Percentiles rank a stretch among this genome's conserved stretches.
Evolutionary conservation across 495 filamentous ascomycete species (phyloP).

Genomic region (Melanomma pulvis-pyrius): DNA sequence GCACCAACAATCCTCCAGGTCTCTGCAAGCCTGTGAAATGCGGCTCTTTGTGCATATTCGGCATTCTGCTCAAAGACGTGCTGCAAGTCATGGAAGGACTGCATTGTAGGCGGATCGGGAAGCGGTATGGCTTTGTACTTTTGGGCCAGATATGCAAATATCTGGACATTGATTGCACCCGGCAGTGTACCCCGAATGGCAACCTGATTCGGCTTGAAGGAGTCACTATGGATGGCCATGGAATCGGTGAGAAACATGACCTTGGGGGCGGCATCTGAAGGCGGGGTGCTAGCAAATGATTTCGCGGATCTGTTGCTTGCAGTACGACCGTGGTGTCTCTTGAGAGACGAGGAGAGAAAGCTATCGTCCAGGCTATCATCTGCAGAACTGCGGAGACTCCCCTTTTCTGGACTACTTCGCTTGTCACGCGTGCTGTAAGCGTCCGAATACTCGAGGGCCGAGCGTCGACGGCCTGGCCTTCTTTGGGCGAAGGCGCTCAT

Average conservation of each 20-base stretch:
- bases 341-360: slow-evolving; percentile 46
- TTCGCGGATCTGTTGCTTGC: slow-evolving; percentile 43
- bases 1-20: slow-evolving; percentile 42
- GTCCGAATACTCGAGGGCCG: slow-evolving; percentile 44
- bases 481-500: slow-evolving; percentile 57
- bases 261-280: slow-evolving; percentile 31
- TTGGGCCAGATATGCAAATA: slow-evolving; percentile 45
- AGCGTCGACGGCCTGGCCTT: slow-evolving; percentile 49
- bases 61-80: slow-evolving; percentile 42
- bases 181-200: slow-evolving; percentile 38
- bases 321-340: slow-evolving; percentile 42
- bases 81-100: slow-evolving; percentile 34
- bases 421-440: slow-evolving; percentile 29
- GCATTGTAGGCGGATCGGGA: slow-evolving; percentile 29
- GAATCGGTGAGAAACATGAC: slow-evolving; percentile 41
- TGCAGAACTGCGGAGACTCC: slow-evolving; percentile 45
- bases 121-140: slow-evolving; percentile 41
- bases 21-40: slow-evolving; percentile 41
- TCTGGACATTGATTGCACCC: slow-evolving; percentile 29
- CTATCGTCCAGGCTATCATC: slow-evolving; percentile 52
- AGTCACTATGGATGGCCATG: slow-evolving; percentile 39
- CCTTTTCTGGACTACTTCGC: slow-evolving; percentile 43
- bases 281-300: slow-evolving; percentile 46
- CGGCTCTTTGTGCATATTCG: slow-evolving; percentile 39
- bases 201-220: slow-evolving; percentile 48